Conservation (phyloP, 108 stramenopile genomes). For the Schizochytrium sp. region DNA sequence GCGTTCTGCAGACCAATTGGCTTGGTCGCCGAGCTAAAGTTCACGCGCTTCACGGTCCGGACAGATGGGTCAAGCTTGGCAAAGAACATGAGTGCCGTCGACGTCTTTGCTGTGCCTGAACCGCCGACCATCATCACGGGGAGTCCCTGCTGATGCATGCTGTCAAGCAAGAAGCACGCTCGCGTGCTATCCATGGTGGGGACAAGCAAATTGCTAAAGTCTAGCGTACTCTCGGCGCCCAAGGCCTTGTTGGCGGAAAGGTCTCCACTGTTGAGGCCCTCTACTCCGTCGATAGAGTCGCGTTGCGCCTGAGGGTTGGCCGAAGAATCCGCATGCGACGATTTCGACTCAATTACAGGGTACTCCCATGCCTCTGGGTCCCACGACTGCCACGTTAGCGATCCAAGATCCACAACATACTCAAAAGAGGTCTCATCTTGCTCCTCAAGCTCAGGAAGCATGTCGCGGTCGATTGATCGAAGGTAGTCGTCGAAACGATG, state of each 20-base stretch:
- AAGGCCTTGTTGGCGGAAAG: no score
- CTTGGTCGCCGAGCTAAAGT: slow-evolving; percentile 78
- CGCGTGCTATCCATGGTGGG: slow-evolving; percentile 83
- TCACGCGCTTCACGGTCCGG: slow-evolving; percentile 66
- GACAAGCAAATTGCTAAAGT: slow-evolving; percentile 76
- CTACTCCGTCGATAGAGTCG: no score
- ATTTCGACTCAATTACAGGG: neutral
- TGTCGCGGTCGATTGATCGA: slow-evolving; percentile 46
- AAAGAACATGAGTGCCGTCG: slow-evolving; percentile 73
- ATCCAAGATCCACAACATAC: neutral
- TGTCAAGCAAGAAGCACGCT: slow-evolving; percentile 56
- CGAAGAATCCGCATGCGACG: neutral
- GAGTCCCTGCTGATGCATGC: slow-evolving; percentile 46
- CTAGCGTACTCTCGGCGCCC: slow-evolving; percentile 35
- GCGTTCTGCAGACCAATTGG: slow-evolving; percentile 74
- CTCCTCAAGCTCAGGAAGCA: slow-evolving; percentile 59
- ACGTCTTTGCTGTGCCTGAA: slow-evolving; percentile 82
- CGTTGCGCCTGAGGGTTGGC: no score
- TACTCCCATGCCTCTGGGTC: slow-evolving; percentile 14
- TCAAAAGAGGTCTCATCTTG: slow-evolving; percentile 44
- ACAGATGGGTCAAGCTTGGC: slow-evolving; percentile 54
- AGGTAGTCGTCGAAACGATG: slow-evolving; percentile 66
- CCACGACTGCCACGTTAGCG: neutral
- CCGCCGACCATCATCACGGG: slow-evolving; percentile 73
- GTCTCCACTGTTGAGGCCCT: no score